Percentiles rank a stretch among this genome's conserved stretches.
Conservation (phyloP, 768 basidiomycete genomes). For the Panellus pusillus region DNA sequence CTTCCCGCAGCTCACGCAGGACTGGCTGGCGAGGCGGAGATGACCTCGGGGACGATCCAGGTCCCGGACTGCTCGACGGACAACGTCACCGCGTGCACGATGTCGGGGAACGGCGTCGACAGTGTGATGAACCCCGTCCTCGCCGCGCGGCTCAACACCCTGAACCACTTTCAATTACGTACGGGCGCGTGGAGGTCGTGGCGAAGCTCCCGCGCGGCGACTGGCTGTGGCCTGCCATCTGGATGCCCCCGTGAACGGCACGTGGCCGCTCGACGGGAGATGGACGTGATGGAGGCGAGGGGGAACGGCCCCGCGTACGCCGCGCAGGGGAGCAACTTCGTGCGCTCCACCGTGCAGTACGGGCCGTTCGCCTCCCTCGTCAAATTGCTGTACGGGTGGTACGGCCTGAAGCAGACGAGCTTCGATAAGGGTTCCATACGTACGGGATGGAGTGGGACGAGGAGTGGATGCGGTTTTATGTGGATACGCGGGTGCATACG, state of each 20-base stretch:
- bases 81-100: conserved; percentile 41
- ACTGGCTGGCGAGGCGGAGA: conserved; percentile 37
- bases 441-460: conserved; percentile 79
- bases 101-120: conserved; percentile 39
- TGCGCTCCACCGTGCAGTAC: conserved; percentile 66
- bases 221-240: conserved; percentile 78
- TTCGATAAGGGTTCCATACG: conserved; percentile 66
- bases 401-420: conserved; percentile 48
- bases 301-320: conserved; percentile 60
- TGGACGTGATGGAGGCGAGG: conserved; percentile 52
- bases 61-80: conserved; percentile 38
- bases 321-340: conserved; percentile 57
- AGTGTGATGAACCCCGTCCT: conserved; percentile 73
- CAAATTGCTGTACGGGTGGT: conserved; percentile 64
- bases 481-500: conserved; percentile 67
- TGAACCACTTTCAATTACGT: conserved; percentile 57
- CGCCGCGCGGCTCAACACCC: conserved; percentile 72
- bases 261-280: conserved; percentile 58
- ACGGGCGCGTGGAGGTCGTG: conserved; percentile 60
- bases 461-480: conserved; percentile 69
- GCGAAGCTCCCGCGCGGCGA: conserved; percentile 64
- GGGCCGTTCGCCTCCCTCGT: conserved; percentile 51
- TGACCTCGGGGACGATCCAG: conserved; percentile 41
- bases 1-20: conserved; percentile 75
- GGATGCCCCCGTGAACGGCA: conserved; percentile 70